Evolutionary conservation across 2,329 filamentous ascomycete species (phyloP).

Genomic region (Stagonosporopsis tanaceti): DNA sequence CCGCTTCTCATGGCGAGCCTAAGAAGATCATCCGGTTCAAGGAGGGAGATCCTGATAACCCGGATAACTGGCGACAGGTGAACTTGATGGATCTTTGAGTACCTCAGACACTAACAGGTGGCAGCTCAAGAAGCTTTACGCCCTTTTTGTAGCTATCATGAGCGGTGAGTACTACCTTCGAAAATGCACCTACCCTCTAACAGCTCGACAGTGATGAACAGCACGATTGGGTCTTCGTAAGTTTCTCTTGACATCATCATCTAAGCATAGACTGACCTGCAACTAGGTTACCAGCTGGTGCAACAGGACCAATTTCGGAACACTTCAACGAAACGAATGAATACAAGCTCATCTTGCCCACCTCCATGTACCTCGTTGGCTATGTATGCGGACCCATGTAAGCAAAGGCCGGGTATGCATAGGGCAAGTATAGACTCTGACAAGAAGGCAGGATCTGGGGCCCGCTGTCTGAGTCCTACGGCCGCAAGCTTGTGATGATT

Average conservation of each 20-base stretch:
- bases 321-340: conserved; percentile 64
- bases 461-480: conserved; percentile 56
- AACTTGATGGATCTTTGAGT: background rate
- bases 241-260: background rate
- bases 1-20: conserved; percentile 3
- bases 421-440: background rate
- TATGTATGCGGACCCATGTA: conserved; percentile 55
- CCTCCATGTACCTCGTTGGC: conserved; percentile 60
- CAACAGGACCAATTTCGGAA: conserved; percentile 63
- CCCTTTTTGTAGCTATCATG: conserved; percentile 64
- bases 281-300: conserved; percentile 65
- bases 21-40: conserved; percentile 50
- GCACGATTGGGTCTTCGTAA: conserved; percentile 68
- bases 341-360: conserved; percentile 56
- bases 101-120: conserved; percentile 1
- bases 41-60: conserved; percentile 51
- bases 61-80: conserved; percentile 54
- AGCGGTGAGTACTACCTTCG: conserved; percentile 53
- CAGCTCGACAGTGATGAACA: conserved; percentile 60
- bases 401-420: background rate
- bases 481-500: conserved; percentile 58
- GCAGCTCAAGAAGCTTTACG: conserved; percentile 64
- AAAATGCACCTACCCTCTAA: background rate
- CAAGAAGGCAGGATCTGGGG: conserved; percentile 43
- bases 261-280: background rate